Evolutionary conservation across 306 rosid genomes (phyloP), one percentile per base, ranked within the genome.

Genomic region (Rubus parviflorus): DNA sequence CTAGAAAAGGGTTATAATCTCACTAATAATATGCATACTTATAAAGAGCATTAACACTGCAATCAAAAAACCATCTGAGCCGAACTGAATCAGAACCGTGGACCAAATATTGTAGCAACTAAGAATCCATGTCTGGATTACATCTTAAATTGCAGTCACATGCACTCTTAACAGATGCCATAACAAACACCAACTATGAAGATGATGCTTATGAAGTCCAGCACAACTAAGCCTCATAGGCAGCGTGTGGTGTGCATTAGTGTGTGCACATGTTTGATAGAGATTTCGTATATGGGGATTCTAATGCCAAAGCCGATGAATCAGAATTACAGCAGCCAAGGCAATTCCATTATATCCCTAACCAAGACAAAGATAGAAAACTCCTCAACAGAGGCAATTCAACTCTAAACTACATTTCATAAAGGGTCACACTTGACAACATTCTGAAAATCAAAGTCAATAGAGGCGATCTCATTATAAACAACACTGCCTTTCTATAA

Each of bases 281-380:
- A 40, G 8, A 71, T 15, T 40, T 5, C 8, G 19, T 16, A 8
- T 60, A 45, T 9, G 8, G 37, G 3, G 22, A 17, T 16, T 25
- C 77, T 16, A 74, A 58, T 74, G 14, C 5, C 69, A 60, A 60
- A 16, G 17, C n/a, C 19, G 0, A 30, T 25, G 17, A 58, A 43
- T 46, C 11, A 74, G 20, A 60, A 74, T 43, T 51, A 38, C 43
- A 45, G 45, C 69, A 74, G 56, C 69, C 58, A 6, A 40, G 23
- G n/a, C 14, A 62, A 74, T 73, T 22, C 4, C 7, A 58, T 42
- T 11, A 74, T 6, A 74, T 6, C 30, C 57, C 54, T 58, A 43
- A 25, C 54, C 25, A 46, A 6, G 13, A 45, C 16, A 60, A 4
- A 30, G 14, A 60, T 2, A 8, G 43, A 13, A 43, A 25, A 7